Evolutionary conservation across 345 rosid genomes (phyloP), one percentile per base, ranked within the genome.

Genomic region (Atalantia buxifolia): DNA sequence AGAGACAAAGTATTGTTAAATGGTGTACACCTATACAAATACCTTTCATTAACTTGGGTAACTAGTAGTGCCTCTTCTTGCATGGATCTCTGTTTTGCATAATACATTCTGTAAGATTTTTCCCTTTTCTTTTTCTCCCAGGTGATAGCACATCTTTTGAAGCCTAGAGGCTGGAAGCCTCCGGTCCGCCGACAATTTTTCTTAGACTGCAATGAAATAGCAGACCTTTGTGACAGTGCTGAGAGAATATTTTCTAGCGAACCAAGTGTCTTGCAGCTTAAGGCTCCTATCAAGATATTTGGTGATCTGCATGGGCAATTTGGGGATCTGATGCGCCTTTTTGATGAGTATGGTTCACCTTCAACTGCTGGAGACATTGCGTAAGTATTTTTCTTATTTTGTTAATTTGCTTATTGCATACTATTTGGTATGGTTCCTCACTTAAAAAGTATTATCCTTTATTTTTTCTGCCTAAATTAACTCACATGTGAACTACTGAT

Each of bases 291-390:
- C 33, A 95, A 95, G 86, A 95, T 95, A 79, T 95, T 95, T 84
- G 98, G 98, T 81, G 98, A 95, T 91, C 85, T 96, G 77, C 99
- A 96, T 77, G 99, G 99, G 60, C 99, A 96, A 69, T 96, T 96
- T 89, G 98, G 98, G 67, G 99, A 96, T 89, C 97, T 96, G 78
- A 96, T 96, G 98, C 97, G 98, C 76, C 95, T 96, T 76, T 94
- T 96, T 86, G 98, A 96, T 77, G 98, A 96, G 83, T 96, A 94
- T 83, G 99, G 99, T 71, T 80, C 98, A 64, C 98, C 99, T 78
- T 96, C 99, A 67, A 94, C 98, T 13, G 98, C 99, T 80, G 99
- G 99, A 82, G 99, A 96, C 86, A 94, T 96, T 74, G 93, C 99
- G 98, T 96, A 92, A 86, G 99, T 68, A 40, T 76, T 77, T 62